A percentile compares a stretch with the other conserved stretches of the same genome.
These are phyloP conservation scores for Mallotus repandus DNA, from an alignment of 441 rosid genomes.

Conservation along the genomic window DNA sequence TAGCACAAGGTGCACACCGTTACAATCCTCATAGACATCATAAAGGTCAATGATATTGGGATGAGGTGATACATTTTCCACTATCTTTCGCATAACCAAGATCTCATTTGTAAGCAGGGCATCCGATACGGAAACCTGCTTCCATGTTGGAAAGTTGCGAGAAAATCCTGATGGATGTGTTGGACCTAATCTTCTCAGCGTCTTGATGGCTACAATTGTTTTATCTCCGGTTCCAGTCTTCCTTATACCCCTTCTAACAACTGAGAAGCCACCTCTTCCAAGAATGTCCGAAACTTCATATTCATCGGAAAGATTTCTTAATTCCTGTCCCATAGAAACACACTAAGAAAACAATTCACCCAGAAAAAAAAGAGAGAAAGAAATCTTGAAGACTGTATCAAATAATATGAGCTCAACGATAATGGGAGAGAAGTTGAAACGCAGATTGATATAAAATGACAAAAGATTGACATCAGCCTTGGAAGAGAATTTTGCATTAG, in stretches of 20 bases:
- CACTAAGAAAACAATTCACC: constrained; percentile 1
- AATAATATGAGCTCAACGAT: constrained; percentile 14
- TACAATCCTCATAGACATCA: constrained; percentile 63
- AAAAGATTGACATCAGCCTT: constrained; percentile 34
- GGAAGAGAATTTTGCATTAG: constrained; percentile 20
- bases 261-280: constrained; percentile 76
- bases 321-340: constrained; percentile 49
- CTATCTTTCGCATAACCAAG: constrained; percentile 64
- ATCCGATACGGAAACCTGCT: constrained; percentile 58
- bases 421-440: constrained; percentile 20
- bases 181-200: constrained; percentile 47
- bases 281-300: constrained; percentile 53
- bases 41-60: constrained; percentile 66
- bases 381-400: not conserved
- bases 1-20: constrained; percentile 62
- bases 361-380: constrained; percentile 3
- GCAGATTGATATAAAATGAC: constrained; percentile 23
- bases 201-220: constrained; percentile 55
- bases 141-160: constrained; percentile 38
- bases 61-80: constrained; percentile 67
- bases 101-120: constrained; percentile 71
- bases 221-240: constrained; percentile 31
- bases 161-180: constrained; percentile 24
- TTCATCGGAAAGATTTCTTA: constrained; percentile 49
- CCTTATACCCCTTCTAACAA: constrained; percentile 53